These are phyloP conservation scores for Ophiosphaerella herpotricha DNA, from an alignment of 2,329 filamentous ascomycete species.

Conservation along the genomic window DNA sequence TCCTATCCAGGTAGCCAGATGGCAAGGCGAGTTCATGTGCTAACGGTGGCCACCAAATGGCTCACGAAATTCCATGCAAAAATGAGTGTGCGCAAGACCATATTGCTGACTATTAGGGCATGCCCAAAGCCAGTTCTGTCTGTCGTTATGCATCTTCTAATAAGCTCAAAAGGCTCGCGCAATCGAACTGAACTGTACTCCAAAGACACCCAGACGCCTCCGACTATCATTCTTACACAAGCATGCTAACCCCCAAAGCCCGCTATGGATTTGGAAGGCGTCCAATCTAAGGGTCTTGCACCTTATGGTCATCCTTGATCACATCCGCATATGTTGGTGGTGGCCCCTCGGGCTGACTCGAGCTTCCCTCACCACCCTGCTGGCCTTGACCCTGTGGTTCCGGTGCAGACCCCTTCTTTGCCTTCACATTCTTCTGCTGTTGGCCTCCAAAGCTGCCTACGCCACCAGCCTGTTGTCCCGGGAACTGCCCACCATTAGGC, in stretches of 20 bases:
- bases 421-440: conserved; percentile 22
- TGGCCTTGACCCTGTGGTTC: conserved; percentile 9
- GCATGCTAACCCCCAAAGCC: neutral
- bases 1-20: no score
- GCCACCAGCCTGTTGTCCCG: conserved; percentile 45
- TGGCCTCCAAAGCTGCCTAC: conserved; percentile 37
- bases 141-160: neutral
- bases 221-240: neutral
- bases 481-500: conserved; percentile 49
- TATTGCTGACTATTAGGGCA: no score
- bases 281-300: conserved; percentile 59
- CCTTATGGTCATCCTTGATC: conserved; percentile 86
- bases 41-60: no score
- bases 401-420: conserved; percentile 17
- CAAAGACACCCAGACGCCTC: neutral
- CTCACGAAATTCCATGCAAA: no score
- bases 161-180: neutral
- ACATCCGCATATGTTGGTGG: conserved; percentile 92
- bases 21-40: no score
- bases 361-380: conserved; percentile 31
- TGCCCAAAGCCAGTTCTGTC: no score
- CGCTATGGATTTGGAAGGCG: neutral
- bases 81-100: no score
- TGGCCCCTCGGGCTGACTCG: conserved; percentile 48
- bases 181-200: neutral